A percentile compares a stretch with the other conserved stretches of the same genome.
These are phyloP conservation scores for Penicillium daleae DNA, from an alignment of 495 filamentous ascomycete genomes.

Conservation along the genomic window DNA sequence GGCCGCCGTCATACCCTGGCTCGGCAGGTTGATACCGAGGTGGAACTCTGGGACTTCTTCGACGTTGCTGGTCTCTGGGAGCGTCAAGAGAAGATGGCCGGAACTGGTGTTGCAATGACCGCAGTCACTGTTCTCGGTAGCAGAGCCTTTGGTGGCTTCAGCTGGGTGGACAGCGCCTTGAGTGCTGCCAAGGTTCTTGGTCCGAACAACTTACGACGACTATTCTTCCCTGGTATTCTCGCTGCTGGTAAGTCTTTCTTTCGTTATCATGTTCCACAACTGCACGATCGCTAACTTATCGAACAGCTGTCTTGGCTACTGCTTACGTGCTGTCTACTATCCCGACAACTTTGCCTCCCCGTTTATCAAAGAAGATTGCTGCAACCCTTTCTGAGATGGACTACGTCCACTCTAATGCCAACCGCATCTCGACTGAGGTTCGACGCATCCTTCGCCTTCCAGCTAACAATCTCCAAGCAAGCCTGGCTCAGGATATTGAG, in stretches of 20 bases:
- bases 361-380: slow-evolving; percentile 83
- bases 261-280: slow-evolving; percentile 4
- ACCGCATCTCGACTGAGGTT: slow-evolving; percentile 78
- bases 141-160: slow-evolving; percentile 77
- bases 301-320: slow-evolving; percentile 67
- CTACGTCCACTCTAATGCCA: slow-evolving; percentile 87
- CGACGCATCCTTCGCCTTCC: slow-evolving; percentile 86
- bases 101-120: slow-evolving; percentile 91
- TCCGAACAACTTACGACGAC: slow-evolving; percentile 75
- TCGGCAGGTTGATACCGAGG: slow-evolving; percentile 80
- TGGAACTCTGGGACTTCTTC: slow-evolving; percentile 92
- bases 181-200: slow-evolving; percentile 80
- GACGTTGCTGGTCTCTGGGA: slow-evolving; percentile 83
- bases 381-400: slow-evolving; percentile 77
- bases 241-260: slow-evolving; percentile 68
- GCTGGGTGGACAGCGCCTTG: slow-evolving; percentile 87
- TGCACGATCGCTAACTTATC: slow-evolving; percentile 39
- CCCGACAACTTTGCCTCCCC: slow-evolving; percentile 83
- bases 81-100: slow-evolving; percentile 89
- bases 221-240: slow-evolving; percentile 80
- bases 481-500: slow-evolving; percentile 80
- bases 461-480: slow-evolving; percentile 76
- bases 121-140: slow-evolving; percentile 84
- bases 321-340: slow-evolving; percentile 84
- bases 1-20: slow-evolving; percentile 74